These are phyloP conservation scores for Sporothrix inflata DNA, from an alignment of 2,329 filamentous ascomycete genomes.

Conservation along the genomic window DNA sequence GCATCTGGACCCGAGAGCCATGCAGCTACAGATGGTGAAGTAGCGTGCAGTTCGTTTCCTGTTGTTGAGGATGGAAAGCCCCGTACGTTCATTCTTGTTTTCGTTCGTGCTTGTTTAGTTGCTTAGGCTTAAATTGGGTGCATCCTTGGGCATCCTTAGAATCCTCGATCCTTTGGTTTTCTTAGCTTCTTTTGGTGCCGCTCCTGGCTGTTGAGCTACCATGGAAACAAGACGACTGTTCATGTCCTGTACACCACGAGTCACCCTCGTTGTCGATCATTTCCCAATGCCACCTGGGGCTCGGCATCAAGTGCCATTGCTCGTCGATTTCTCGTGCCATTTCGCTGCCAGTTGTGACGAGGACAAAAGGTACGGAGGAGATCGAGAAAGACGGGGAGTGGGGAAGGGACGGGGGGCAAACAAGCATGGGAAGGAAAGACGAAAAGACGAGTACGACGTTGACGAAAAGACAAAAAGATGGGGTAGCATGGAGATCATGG, in stretches of 20 bases:
- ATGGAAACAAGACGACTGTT: neutral
- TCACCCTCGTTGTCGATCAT: neutral
- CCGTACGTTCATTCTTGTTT: neutral
- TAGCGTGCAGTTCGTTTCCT: neutral
- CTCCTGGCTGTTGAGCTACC: neutral
- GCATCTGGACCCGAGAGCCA: neutral
- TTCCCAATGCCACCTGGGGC: neutral
- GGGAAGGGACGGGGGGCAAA: neutral
- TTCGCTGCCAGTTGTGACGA: constrained; percentile 10
- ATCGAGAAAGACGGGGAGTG: neutral
- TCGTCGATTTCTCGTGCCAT: neutral
- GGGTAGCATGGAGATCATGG: neutral
- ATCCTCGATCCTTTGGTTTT: neutral
- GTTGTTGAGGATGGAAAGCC: neutral
- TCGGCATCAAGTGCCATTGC: neutral
- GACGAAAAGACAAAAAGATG: neutral
- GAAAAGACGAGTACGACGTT: too few species aligned
- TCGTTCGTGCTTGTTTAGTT: neutral
- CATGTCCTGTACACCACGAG: neutral
- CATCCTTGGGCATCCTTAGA: neutral
- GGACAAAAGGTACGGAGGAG: neutral
- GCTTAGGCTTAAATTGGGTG: neutral
- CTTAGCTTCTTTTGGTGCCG: neutral
- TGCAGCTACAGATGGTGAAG: neutral
- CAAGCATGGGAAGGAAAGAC: too few species aligned